Percentiles rank a stretch among this genome's conserved stretches.
Conservation (phyloP, 2,329 filamentous ascomycete genomes). For the Phaeosphaeriaceae sp. region DNA sequence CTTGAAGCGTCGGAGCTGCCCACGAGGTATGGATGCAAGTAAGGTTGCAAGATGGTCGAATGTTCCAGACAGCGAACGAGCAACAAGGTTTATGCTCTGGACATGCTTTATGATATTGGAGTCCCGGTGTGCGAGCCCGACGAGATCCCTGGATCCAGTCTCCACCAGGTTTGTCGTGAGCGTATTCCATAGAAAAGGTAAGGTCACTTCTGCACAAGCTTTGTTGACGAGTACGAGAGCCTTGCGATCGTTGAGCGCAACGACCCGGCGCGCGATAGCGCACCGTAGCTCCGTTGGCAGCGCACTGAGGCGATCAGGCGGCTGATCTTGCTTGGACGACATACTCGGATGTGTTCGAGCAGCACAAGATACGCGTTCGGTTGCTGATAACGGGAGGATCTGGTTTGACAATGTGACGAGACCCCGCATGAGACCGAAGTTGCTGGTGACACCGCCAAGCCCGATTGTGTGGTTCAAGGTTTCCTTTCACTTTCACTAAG, state of each 20-base stretch:
- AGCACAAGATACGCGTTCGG: not conserved
- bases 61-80: not conserved
- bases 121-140: not conserved
- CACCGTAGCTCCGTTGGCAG: constrained; percentile 6
- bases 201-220: not conserved
- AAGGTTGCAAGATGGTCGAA: not conserved
- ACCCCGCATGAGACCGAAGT: too few species aligned
- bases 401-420: too few species aligned
- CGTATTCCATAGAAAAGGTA: constrained; percentile 3
- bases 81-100: not conserved
- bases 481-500: too few species aligned
- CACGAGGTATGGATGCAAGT: not conserved
- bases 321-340: not conserved
- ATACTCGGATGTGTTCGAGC: not conserved
- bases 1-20: constrained; percentile 1
- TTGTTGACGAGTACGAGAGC: not conserved
- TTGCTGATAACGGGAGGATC: not conserved
- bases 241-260: not conserved
- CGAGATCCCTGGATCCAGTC: not conserved
- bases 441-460: too few species aligned
- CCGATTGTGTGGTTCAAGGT: too few species aligned
- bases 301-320: not conserved
- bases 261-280: not conserved
- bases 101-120: constrained; percentile 7
- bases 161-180: not conserved